Conservation (phyloP, 2,329 filamentous ascomycete genomes). For the Onygenales sp. region DNA sequence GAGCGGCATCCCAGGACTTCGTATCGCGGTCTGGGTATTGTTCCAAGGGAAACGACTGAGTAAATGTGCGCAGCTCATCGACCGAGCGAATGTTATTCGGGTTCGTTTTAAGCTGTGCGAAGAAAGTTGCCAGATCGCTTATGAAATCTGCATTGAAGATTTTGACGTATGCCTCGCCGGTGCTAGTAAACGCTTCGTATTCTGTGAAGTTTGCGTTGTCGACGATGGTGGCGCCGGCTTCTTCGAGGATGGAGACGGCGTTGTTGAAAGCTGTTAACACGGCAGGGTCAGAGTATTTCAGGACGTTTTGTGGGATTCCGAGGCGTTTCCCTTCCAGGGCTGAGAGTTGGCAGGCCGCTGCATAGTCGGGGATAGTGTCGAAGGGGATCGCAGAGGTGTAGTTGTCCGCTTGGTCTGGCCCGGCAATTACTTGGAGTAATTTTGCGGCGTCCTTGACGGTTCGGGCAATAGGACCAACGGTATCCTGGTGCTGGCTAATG, state of each 20-base stretch:
- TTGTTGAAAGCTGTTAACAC: conserved; percentile 46
- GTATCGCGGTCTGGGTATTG: conserved; percentile 56
- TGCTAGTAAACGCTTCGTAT: conserved; percentile 32
- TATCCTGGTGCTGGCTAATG: conserved; percentile 49
- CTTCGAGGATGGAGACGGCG: conserved; percentile 43
- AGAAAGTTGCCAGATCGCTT: conserved; percentile 36
- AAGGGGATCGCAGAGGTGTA: conserved; percentile 52
- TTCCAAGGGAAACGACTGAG: conserved; percentile 43
- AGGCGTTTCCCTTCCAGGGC: conserved; percentile 50
- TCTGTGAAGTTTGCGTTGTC: conserved; percentile 51
- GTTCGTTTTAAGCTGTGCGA: conserved; percentile 31
- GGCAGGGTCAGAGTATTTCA: conserved; percentile 28
- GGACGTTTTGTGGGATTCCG: conserved; percentile 53
- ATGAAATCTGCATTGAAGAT: conserved; percentile 53
- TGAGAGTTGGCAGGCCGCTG: conserved; percentile 45
- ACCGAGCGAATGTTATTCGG: conserved; percentile 47
- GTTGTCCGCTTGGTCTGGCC: conserved; percentile 44
- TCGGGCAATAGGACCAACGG: conserved; percentile 48
- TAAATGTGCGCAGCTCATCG: conserved; percentile 46
- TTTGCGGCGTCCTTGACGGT: conserved; percentile 51
- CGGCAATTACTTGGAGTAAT: conserved; percentile 50
- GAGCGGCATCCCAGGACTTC: conserved; percentile 43
- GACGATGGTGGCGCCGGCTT: conserved; percentile 51
- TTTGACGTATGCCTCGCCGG: conserved; percentile 23
- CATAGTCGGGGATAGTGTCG: conserved; percentile 48